phyloP scores from a whole-genome alignment of 2,329 filamentous ascomycete species.

The Rutstroemia sp. region DNA sequence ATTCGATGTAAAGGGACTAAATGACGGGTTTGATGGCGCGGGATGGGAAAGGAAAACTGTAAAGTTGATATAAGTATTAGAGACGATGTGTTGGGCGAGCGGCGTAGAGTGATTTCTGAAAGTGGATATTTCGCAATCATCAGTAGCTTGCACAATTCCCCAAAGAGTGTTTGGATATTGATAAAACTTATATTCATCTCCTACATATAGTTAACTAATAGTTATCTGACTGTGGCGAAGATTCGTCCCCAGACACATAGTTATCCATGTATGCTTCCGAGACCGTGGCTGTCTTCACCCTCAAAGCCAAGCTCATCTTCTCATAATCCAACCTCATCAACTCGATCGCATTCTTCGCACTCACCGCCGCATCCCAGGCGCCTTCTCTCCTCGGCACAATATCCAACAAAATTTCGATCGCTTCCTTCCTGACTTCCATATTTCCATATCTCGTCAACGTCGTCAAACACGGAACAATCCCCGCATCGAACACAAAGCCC shows the following conservation, averaged over 20 bases:
- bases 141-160: no score
- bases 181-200: no score
- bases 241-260: no score
- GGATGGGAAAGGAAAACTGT: background rate
- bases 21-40: background rate
- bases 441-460: background rate
- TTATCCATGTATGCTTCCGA: no score
- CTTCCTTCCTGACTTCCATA: background rate
- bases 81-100: background rate
- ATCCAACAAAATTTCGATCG: background rate
- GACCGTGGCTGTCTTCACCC: no score
- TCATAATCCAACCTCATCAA: background rate
- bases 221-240: no score
- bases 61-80: background rate
- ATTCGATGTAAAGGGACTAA: background rate
- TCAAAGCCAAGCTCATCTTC: no score
- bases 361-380: background rate
- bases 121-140: no score
- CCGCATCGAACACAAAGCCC: conserved; percentile 3
- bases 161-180: no score
- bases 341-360: background rate
- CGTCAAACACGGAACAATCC: background rate
- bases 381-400: conserved; percentile 8
- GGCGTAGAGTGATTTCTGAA: no score
- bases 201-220: no score